Percentiles rank a stretch among this genome's conserved stretches.
Conservation (phyloP, 495 filamentous ascomycete genomes). For the Aspergillus leporis region DNA sequence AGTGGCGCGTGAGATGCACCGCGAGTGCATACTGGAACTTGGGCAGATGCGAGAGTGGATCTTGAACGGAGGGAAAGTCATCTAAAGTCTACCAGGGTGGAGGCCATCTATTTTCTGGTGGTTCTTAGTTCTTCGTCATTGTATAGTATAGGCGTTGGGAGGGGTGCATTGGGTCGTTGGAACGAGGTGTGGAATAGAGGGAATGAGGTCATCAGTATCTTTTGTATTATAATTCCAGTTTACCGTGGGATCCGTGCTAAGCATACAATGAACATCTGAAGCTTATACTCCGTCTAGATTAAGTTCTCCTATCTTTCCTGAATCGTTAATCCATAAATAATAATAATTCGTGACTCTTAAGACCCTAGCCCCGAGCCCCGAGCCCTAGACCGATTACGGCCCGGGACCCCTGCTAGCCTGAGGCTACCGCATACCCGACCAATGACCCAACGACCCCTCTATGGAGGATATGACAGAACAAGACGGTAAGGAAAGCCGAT, state of each 20-base stretch:
- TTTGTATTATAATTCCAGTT: not conserved
- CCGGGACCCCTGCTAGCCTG: constrained; percentile 6
- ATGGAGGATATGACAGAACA: constrained; percentile 8
- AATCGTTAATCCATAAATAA: not conserved
- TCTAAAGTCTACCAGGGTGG: constrained; percentile 11
- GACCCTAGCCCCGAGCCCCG: constrained; percentile 23
- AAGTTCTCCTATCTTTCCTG: not conserved
- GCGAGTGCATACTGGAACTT: constrained; percentile 59
- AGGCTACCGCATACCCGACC: constrained; percentile 22
- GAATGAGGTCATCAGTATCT: not conserved
- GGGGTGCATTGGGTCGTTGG: constrained; percentile 1
- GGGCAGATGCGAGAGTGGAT: constrained; percentile 56
- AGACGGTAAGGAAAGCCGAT: constrained; percentile 1
- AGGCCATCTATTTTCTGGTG: not conserved
- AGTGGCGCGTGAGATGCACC: constrained; percentile 62
- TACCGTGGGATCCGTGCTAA: not conserved
- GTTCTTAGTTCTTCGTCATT: not conserved
- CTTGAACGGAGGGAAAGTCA: constrained; percentile 37
- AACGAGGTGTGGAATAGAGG: not conserved
- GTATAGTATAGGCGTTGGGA: constrained; percentile 18
- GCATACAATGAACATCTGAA: not conserved
- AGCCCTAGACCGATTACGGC: constrained; percentile 22
- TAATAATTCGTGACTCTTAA: constrained; percentile 9
- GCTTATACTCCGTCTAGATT: not conserved
- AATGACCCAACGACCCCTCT: constrained; percentile 17